Conservation (phyloP, 1,284 basidiomycete genomes). For the Pseudozyma flocculosa region DNA sequence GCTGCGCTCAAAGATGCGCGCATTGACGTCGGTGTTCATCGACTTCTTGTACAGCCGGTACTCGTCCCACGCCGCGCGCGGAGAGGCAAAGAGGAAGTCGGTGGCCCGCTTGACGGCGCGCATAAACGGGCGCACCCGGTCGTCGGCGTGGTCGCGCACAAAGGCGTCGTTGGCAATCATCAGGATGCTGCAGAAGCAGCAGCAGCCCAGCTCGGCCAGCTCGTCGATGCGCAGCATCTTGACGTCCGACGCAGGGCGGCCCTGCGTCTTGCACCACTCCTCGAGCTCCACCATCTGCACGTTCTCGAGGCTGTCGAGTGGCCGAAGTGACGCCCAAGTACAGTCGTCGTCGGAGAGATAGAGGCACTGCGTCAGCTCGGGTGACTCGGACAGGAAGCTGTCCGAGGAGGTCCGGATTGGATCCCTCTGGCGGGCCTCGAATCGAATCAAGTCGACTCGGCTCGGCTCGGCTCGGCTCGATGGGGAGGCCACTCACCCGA, state of each 20-base stretch:
- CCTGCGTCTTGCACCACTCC: conserved; percentile 57
- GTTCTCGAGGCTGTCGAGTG: conserved; percentile 54
- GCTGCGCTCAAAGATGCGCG: conserved; percentile 50
- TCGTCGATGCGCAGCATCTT: conserved; percentile 59
- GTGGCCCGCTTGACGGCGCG: conserved; percentile 58
- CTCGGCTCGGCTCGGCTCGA: too few species aligned
- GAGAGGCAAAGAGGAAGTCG: conserved; percentile 55
- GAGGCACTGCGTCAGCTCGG: too few species aligned
- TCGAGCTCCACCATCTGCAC: conserved; percentile 58
- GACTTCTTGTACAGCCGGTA: conserved; percentile 56
- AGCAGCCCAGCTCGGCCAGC: conserved; percentile 58
- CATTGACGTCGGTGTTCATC: conserved; percentile 56
- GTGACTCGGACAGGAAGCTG: too few species aligned
- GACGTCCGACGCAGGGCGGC: conserved; percentile 57
- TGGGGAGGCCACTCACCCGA: conserved; percentile 18
- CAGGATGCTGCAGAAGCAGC: conserved; percentile 58
- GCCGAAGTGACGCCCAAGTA: too few species aligned
- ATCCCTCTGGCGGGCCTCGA: too few species aligned
- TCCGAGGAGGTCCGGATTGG: too few species aligned
- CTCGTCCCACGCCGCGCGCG: conserved; percentile 57
- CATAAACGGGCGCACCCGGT: conserved; percentile 59
- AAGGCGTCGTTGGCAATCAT: conserved; percentile 51
- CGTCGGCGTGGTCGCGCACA: conserved; percentile 44
- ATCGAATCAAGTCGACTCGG: too few species aligned
- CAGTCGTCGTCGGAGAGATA: too few species aligned